Evolutionary conservation across 169 alveolate species (phyloP).

Genomic region (Ophryocystis elektroscirrha): DNA sequence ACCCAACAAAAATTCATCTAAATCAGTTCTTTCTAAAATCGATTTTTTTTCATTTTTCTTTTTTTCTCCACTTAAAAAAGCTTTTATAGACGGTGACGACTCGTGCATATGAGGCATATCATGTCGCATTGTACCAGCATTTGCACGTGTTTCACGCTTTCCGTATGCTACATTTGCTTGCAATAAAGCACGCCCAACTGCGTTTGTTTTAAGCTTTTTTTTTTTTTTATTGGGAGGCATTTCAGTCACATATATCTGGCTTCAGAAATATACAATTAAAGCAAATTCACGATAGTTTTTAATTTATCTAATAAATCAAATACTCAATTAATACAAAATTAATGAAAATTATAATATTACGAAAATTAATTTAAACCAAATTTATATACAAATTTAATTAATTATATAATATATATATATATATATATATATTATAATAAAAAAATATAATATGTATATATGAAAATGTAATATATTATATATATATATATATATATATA

Average conservation of each 20-base stretch:
- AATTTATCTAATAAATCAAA: no score
- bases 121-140: conserved; percentile 1
- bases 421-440: background rate
- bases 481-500: conserved; percentile 9
- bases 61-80: background rate
- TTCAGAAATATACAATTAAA: no score
- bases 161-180: conserved; percentile 8
- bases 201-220: conserved; percentile 8
- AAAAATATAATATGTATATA: background rate
- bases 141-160: conserved; percentile 11
- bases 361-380: no score
- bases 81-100: background rate
- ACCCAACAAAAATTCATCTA: background rate
- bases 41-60: background rate
- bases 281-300: no score
- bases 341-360: no score
- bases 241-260: no score
- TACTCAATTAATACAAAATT: no score
- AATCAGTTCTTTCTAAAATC: background rate
- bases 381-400: no score
- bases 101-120: conserved; percentile 6
- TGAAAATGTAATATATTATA: background rate
- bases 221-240: conserved; percentile 4
- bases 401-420: no score
- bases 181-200: conserved; percentile 10